These are phyloP conservation scores for Blumeriella jaapii DNA, from an alignment of 2,329 filamentous ascomycete species.

Conservation along the genomic window DNA sequence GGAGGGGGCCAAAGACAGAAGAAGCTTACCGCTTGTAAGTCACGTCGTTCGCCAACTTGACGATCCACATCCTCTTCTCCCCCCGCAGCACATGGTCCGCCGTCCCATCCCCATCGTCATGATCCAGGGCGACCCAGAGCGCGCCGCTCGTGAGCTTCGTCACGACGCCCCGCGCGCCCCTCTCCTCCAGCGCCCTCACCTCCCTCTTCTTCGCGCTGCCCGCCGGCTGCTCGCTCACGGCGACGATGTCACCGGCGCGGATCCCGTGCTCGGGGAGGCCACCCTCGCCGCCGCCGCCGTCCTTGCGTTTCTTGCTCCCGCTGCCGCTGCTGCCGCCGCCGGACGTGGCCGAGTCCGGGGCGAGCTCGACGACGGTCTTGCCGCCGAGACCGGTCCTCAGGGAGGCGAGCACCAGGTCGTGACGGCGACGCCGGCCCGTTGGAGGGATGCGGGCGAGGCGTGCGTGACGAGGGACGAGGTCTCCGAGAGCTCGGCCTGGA, in stretches of 20 bases:
- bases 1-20: not conserved
- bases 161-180: slow-evolving; percentile 60
- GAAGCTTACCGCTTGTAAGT: slow-evolving; percentile 38
- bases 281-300: slow-evolving; percentile 32
- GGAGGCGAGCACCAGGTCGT: slow-evolving; percentile 63
- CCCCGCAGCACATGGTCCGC: slow-evolving; percentile 29
- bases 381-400: slow-evolving; percentile 85
- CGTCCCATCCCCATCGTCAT: slow-evolving; percentile 44
- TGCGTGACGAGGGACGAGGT: slow-evolving; percentile 55
- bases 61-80: slow-evolving; percentile 43
- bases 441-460: slow-evolving; percentile 56
- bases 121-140: slow-evolving; percentile 56
- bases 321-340: not conserved
- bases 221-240: slow-evolving; percentile 62
- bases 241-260: slow-evolving; percentile 65
- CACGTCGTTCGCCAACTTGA: slow-evolving; percentile 58
- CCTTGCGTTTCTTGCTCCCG: slow-evolving; percentile 4
- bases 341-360: slow-evolving; percentile 54
- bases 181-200: slow-evolving; percentile 57
- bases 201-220: slow-evolving; percentile 51
- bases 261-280: slow-evolving; percentile 66
- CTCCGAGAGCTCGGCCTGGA: slow-evolving; percentile 60
- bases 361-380: slow-evolving; percentile 77
- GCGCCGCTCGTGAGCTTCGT: slow-evolving; percentile 46
- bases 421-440: slow-evolving; percentile 68